Evolutionary conservation across 768 basidiomycete species (phyloP).

Genomic region (Phanerochaete sordida): DNA sequence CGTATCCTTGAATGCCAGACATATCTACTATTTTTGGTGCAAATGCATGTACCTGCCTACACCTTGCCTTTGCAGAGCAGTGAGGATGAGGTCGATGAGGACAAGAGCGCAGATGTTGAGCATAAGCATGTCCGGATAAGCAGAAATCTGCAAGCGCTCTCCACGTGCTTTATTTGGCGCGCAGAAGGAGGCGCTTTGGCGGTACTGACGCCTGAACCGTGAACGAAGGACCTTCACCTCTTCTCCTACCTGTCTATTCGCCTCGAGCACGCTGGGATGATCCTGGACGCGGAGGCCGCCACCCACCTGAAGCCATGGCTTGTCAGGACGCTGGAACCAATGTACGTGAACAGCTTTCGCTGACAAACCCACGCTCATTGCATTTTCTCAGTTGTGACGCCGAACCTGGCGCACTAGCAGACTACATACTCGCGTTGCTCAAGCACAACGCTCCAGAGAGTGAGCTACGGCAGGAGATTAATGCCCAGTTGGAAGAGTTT

Average conservation of each 20-base stretch:
- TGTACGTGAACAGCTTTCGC: slow-evolving; percentile 45
- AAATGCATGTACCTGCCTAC: no score
- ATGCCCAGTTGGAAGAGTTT: slow-evolving; percentile 83
- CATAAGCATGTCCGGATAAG: neutral
- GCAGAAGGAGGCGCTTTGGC: neutral
- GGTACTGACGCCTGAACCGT: neutral
- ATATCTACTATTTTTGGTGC: no score
- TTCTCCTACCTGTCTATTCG: neutral
- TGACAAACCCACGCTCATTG: slow-evolving; percentile 2
- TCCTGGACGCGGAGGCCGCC: slow-evolving; percentile 62
- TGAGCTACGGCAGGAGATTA: slow-evolving; percentile 79
- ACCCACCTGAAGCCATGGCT: slow-evolving; percentile 85
- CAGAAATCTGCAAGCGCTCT: neutral
- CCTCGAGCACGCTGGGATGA: slow-evolving; percentile 40
- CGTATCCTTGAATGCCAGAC: no score
- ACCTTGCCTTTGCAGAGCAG: no score
- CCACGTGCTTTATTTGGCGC: neutral
- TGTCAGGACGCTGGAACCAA: slow-evolving; percentile 83
- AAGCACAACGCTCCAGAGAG: slow-evolving; percentile 83
- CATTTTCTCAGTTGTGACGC: slow-evolving; percentile 78
- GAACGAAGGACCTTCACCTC: slow-evolving; percentile 3
- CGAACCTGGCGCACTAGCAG: slow-evolving; percentile 88
- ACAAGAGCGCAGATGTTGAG: no score
- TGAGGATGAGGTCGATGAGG: no score
- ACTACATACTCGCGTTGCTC: slow-evolving; percentile 91